Evolutionary conservation across 2,329 filamentous ascomycete genomes (phyloP).

Genomic region (Monosporascus sp.): DNA sequence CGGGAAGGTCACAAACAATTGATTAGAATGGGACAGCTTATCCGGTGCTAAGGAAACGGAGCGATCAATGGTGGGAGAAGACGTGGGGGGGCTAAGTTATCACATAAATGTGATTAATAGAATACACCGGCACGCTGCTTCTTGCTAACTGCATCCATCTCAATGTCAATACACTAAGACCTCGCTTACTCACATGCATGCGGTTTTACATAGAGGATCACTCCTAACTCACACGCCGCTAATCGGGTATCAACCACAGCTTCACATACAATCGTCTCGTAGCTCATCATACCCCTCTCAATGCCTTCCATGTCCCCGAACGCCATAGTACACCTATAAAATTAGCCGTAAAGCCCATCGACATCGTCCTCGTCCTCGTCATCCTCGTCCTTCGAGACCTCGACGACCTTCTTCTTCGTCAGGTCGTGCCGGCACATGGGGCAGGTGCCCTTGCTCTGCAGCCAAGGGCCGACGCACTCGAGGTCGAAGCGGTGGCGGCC

Average conservation of each 20-base stretch:
- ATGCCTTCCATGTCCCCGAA: not conserved
- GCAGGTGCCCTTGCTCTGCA: constrained; percentile 58
- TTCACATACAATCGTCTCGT: not conserved
- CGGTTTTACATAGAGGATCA: too few species aligned
- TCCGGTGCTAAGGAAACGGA: constrained; percentile 14
- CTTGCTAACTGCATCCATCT: not conserved
- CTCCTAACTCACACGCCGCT: too few species aligned
- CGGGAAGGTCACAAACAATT: constrained; percentile 26
- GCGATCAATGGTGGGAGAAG: not conserved
- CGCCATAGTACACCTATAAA: not conserved
- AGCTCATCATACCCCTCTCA: not conserved
- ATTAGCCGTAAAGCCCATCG: constrained; percentile 40
- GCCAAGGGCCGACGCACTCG: constrained; percentile 63
- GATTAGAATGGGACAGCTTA: not conserved
- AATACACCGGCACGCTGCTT: not conserved
- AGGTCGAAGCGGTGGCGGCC: constrained; percentile 55
- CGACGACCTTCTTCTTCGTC: constrained; percentile 42
- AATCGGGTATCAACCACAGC: too few species aligned
- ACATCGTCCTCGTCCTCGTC: constrained; percentile 49
- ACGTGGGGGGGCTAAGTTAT: not conserved
- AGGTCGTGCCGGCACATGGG: constrained; percentile 58
- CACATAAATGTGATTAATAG: not conserved
- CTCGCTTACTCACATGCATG: too few species aligned
- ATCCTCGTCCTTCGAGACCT: constrained; percentile 34
- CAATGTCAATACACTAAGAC: not conserved